These are phyloP conservation scores for Euphorbia pulcherrima DNA, from an alignment of 345 rosid species.

Conservation along the genomic window DNA sequence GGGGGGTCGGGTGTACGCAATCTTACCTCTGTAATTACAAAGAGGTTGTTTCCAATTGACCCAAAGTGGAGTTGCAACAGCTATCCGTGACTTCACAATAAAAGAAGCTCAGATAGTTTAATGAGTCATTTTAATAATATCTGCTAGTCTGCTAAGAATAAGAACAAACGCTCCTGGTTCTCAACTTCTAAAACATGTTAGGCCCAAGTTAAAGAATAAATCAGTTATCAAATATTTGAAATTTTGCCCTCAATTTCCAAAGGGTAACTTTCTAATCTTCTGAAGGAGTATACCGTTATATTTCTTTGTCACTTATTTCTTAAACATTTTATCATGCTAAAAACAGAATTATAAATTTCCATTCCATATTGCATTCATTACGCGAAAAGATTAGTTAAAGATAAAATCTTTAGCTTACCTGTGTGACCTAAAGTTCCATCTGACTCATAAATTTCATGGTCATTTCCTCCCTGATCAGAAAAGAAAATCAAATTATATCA, in stretches of 20 bases:
- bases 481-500: background rate
- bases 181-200: background rate
- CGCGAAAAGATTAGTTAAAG: background rate
- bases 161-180: background rate
- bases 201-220: background rate
- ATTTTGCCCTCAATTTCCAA: background rate
- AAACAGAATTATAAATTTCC: conserved; percentile 3
- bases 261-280: background rate
- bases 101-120: too few relatives aligned
- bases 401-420: conserved; percentile 44
- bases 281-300: background rate
- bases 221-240: background rate
- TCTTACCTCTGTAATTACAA: too few relatives aligned
- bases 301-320: background rate
- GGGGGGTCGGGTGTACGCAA: too few relatives aligned
- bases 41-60: too few relatives aligned
- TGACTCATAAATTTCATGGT: conserved; percentile 85
- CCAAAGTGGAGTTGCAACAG: too few relatives aligned
- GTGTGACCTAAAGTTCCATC: conserved; percentile 78
- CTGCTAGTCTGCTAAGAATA: background rate
- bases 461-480: conserved; percentile 82
- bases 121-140: too few relatives aligned
- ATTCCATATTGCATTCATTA: background rate
- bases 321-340: background rate
- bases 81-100: too few relatives aligned